These are phyloP conservation scores for Cystoderma amianthinum DNA, from an alignment of 768 basidiomycete species.

Conservation along the genomic window DNA sequence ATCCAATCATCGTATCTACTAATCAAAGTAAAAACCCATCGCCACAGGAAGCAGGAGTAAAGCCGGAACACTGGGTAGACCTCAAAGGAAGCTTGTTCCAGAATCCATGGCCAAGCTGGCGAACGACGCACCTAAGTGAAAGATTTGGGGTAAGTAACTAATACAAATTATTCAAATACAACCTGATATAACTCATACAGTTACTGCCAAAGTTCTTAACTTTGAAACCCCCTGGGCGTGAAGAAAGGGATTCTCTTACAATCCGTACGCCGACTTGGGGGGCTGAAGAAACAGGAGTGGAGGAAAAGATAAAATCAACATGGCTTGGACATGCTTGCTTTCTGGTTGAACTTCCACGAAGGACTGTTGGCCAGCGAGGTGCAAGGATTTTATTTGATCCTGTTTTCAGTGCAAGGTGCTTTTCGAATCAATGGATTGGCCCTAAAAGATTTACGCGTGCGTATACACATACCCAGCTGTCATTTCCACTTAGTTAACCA, in stretches of 20 bases:
- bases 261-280: conserved; percentile 33
- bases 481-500: neutral
- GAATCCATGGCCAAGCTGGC: neutral
- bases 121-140: neutral
- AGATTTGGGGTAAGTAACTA: neutral
- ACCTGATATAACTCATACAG: neutral
- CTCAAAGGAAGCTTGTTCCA: neutral
- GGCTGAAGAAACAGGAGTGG: conserved; percentile 12
- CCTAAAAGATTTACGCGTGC: conserved; percentile 41
- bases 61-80: neutral
- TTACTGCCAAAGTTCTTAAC: neutral
- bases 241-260: conserved; percentile 12
- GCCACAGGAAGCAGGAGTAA: neutral
- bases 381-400: conserved; percentile 47
- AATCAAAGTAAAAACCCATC: neutral
- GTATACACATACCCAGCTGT: conserved; percentile 12
- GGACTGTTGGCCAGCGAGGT: conserved; percentile 20
- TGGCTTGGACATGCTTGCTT: conserved; percentile 55
- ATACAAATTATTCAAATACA: neutral
- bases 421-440: conserved; percentile 35
- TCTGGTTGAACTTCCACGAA: conserved; percentile 40
- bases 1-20: neutral
- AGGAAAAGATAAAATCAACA: conserved; percentile 37
- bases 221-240: neutral
- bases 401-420: conserved; percentile 46